Percentiles rank a stretch among this genome's conserved stretches.
Evolutionary conservation across 495 filamentous ascomycete genomes (phyloP).

Genomic region (Neurospora hispaniola): DNA sequence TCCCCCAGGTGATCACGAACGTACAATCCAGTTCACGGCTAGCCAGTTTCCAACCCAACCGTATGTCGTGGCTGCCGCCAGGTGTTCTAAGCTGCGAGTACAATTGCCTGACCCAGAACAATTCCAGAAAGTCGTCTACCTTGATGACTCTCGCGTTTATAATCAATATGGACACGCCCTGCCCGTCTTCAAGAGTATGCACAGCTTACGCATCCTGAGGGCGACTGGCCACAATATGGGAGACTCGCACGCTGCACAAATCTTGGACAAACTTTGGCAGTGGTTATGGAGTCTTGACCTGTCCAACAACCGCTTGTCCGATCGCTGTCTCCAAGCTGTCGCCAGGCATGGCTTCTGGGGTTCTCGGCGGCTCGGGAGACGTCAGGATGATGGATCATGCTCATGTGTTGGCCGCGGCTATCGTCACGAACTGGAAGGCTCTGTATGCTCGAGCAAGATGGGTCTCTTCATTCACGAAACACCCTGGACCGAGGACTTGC

Average conservation of each 20-base stretch:
- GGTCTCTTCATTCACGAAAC: neutral
- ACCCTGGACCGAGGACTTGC: neutral
- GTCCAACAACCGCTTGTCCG: constrained; percentile 30
- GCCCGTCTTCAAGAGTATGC: constrained; percentile 6
- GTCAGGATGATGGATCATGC: neutral
- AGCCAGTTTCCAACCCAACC: neutral
- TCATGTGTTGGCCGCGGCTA: neutral
- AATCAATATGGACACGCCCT: constrained; percentile 8
- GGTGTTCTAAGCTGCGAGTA: constrained; percentile 20
- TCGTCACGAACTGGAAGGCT: neutral
- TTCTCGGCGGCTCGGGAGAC: neutral
- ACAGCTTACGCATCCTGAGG: constrained; percentile 32
- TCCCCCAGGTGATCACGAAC: constrained; percentile 16
- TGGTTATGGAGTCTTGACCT: constrained; percentile 39
- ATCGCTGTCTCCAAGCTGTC: constrained; percentile 19
- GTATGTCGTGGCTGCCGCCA: neutral
- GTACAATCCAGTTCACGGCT: neutral
- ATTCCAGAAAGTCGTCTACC: constrained; percentile 28
- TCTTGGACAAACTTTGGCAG: constrained; percentile 20
- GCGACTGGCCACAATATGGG: constrained; percentile 27
- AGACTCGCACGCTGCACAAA: constrained; percentile 14
- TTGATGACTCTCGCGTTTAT: constrained; percentile 34
- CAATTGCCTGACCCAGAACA: constrained; percentile 20
- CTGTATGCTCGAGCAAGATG: neutral
- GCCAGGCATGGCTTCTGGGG: too few relatives aligned